Conservation (phyloP, 2,329 filamentous ascomycete species). For the Penicillium sp. region DNA sequence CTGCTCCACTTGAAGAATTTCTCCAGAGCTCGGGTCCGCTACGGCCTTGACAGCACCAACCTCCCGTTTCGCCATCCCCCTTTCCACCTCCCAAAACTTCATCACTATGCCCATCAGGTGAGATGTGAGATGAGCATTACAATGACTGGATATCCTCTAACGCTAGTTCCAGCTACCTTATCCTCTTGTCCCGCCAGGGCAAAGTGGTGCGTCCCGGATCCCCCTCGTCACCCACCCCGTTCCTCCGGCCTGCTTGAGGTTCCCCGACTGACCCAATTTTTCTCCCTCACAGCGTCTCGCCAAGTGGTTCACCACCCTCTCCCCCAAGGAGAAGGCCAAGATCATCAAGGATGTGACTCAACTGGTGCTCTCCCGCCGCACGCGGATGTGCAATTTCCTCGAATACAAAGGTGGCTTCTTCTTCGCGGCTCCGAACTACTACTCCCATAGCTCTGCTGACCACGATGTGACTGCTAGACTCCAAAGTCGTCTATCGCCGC, state of each 20-base stretch:
- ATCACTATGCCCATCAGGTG: slow-evolving; percentile 42
- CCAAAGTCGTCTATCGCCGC: slow-evolving; percentile 97
- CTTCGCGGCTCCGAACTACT: slow-evolving; percentile 10
- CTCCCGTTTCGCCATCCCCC: slow-evolving; percentile 24
- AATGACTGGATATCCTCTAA: slow-evolving; percentile 20
- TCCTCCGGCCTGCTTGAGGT: slow-evolving; percentile 30
- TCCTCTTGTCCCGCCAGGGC: slow-evolving; percentile 95
- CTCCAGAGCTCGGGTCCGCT: slow-evolving; percentile 31
- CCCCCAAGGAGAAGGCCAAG: slow-evolving; percentile 98
- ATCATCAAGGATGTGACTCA: slow-evolving; percentile 99
- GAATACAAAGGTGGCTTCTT: slow-evolving; percentile 85
- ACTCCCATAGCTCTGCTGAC: slow-evolving; percentile 4
- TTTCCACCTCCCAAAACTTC: slow-evolving; percentile 16
- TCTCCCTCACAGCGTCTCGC: slow-evolving; percentile 75
- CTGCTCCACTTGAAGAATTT: slow-evolving; percentile 34
- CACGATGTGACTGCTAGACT: slow-evolving; percentile 62
- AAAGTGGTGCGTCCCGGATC: slow-evolving; percentile 74
- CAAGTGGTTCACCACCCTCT: slow-evolving; percentile 99
- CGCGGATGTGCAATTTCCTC: slow-evolving; percentile 99
- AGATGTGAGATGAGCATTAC: slow-evolving; percentile 18
- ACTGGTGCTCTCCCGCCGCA: slow-evolving; percentile 90
- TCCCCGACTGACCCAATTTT: slow-evolving; percentile 31
- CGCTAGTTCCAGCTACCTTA: slow-evolving; percentile 75
- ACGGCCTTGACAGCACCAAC: slow-evolving; percentile 16
- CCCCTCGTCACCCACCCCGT: slow-evolving; percentile 53